Evolutionary conservation across 768 basidiomycete genomes (phyloP).

Genomic region (Auriculariales sp.): DNA sequence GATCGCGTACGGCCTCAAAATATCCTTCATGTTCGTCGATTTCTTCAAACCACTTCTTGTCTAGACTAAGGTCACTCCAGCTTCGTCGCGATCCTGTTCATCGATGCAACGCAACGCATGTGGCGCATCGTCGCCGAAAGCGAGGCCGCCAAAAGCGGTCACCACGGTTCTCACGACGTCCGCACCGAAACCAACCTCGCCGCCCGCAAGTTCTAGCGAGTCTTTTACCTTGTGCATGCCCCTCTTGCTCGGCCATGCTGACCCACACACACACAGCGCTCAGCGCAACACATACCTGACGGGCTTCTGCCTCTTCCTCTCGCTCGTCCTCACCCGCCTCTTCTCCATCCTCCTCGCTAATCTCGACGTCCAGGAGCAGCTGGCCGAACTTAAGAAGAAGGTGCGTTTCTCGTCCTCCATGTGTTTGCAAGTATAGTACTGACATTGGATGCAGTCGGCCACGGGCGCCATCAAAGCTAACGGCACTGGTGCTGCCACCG

Average conservation of each 20-base stretch:
- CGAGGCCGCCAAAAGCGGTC: constrained; percentile 45
- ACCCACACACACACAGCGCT: constrained; percentile 28
- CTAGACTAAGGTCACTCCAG: constrained; percentile 17
- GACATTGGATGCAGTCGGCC: constrained; percentile 16
- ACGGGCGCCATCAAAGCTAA: constrained; percentile 14
- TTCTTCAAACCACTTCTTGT: background rate
- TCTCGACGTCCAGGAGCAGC: constrained; percentile 79
- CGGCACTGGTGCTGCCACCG: constrained; percentile 20
- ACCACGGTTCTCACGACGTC: constrained; percentile 36
- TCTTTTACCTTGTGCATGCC: background rate
- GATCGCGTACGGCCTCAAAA: constrained; percentile 81
- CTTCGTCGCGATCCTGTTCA: constrained; percentile 76
- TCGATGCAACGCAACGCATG: constrained; percentile 90
- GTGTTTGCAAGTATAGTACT: background rate
- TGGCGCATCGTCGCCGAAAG: constrained; percentile 61
- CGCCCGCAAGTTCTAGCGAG: constrained; percentile 87
- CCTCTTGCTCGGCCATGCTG: background rate
- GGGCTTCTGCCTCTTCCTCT: constrained; percentile 89
- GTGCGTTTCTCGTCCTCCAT: too few relatives aligned
- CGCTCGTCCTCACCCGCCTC: constrained; percentile 82
- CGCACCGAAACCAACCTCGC: constrained; percentile 79
- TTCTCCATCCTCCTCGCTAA: constrained; percentile 89
- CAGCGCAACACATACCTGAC: constrained; percentile 90
- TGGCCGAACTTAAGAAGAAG: constrained; percentile 63
- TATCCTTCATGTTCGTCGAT: constrained; percentile 71